Evolutionary conservation across 768 basidiomycete genomes (phyloP).

Genomic region (Tulasnella sp.): DNA sequence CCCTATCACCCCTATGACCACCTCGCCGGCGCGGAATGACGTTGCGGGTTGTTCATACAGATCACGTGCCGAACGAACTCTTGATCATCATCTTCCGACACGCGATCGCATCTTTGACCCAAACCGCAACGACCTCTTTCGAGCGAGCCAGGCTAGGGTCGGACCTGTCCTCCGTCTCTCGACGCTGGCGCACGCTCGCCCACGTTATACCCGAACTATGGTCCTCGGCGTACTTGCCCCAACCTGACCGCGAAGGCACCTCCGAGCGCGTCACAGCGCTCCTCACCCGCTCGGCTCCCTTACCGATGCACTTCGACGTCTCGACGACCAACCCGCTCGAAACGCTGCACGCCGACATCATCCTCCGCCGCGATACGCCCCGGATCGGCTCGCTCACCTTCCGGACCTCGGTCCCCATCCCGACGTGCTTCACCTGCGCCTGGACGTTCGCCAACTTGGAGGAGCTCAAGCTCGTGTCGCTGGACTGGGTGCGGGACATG

Average conservation of each 20-base stretch:
- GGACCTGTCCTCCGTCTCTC: slow-evolving; percentile 5
- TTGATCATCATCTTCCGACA: slow-evolving; percentile 8
- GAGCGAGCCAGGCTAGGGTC: not conserved
- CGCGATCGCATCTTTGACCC: not conserved
- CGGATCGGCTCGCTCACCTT: slow-evolving; percentile 14
- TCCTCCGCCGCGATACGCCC: not conserved
- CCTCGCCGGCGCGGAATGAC: not conserved
- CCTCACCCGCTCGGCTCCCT: not conserved
- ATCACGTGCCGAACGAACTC: slow-evolving; percentile 18
- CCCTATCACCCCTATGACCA: not conserved
- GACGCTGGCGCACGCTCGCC: slow-evolving; percentile 3
- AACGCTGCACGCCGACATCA: slow-evolving; percentile 3
- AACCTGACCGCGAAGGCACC: not conserved
- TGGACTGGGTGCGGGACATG: slow-evolving; percentile 3
- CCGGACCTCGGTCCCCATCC: not conserved
- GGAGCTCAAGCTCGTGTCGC: slow-evolving; percentile 7
- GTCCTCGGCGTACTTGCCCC: not conserved
- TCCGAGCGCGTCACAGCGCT: not conserved
- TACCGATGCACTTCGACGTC: slow-evolving; percentile 15
- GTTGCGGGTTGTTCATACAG: not conserved
- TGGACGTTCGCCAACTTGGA: slow-evolving; percentile 2
- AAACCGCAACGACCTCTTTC: not conserved
- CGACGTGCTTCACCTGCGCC: not conserved
- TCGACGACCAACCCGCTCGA: not conserved
- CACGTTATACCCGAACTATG: slow-evolving; percentile 6